phyloP scores from a whole-genome alignment of 2,329 filamentous ascomycete genomes.

The Cryphonectria nitschkei region DNA sequence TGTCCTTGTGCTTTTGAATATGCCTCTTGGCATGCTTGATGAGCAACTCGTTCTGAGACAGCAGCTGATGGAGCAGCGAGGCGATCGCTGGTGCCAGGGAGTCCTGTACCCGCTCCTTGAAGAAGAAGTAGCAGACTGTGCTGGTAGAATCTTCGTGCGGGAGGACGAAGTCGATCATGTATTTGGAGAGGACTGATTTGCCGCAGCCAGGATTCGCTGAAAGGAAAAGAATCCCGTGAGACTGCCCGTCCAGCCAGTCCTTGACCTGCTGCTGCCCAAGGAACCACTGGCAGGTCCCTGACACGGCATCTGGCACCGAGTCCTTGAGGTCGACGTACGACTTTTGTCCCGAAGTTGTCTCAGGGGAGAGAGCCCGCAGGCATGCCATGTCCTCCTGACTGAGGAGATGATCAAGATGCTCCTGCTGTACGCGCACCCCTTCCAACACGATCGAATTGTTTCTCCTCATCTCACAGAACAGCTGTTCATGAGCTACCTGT shows the following conservation, averaged over 20 bases:
- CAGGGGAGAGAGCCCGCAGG: neutral
- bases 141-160: neutral
- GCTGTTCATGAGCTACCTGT: neutral
- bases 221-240: neutral
- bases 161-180: neutral
- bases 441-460: neutral
- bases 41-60: neutral
- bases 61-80: slow-evolving; percentile 4
- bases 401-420: neutral
- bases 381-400: neutral
- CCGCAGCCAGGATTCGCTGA: neutral
- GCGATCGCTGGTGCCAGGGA: neutral
- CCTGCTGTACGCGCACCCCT: neutral
- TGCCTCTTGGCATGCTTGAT: neutral
- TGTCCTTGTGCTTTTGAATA: slow-evolving; percentile 1
- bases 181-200: neutral
- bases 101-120: slow-evolving; percentile 9
- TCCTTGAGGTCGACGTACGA: slow-evolving; percentile 1
- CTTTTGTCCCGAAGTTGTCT: neutral
- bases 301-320: neutral
- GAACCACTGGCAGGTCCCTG: slow-evolving; percentile 11
- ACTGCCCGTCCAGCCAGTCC: neutral
- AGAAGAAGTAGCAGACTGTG: slow-evolving; percentile 7
- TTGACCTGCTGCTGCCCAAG: neutral
- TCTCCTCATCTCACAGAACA: neutral